Percentiles rank a stretch among this genome's conserved stretches.
Conservation (phyloP, 2,329 filamentous ascomycete species). For the Zopfia rhizophila region DNA sequence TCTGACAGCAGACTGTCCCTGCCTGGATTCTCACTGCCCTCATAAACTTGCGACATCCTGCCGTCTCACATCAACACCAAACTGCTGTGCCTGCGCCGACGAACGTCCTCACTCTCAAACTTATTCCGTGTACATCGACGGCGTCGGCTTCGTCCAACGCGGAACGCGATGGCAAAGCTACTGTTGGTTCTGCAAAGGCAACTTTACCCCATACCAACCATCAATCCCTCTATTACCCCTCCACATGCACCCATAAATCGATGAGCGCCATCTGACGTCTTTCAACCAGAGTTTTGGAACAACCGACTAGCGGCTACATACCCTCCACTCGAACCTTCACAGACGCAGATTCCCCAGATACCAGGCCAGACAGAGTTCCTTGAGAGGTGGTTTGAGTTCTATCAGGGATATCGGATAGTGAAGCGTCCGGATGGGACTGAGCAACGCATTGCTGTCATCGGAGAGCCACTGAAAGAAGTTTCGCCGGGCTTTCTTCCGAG, state of each 20-base stretch:
- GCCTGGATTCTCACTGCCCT: slow-evolving; percentile 49
- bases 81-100: slow-evolving; percentile 55
- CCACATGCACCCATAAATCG: neutral
- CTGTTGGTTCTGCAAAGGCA: slow-evolving; percentile 62
- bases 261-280: slow-evolving; percentile 18
- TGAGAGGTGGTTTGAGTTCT: slow-evolving; percentile 60
- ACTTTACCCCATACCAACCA: slow-evolving; percentile 7
- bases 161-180: slow-evolving; percentile 62
- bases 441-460: slow-evolving; percentile 56
- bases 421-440: slow-evolving; percentile 55
- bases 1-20: slow-evolving; percentile 50
- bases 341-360: slow-evolving; percentile 58
- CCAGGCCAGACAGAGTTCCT: slow-evolving; percentile 61
- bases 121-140: slow-evolving; percentile 61
- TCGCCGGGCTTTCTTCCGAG: slow-evolving; percentile 59
- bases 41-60: slow-evolving; percentile 57
- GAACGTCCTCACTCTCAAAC: slow-evolving; percentile 53
- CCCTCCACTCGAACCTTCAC: slow-evolving; percentile 51
- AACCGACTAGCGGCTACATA: slow-evolving; percentile 56
- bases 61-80: slow-evolving; percentile 51
- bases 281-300: slow-evolving; percentile 58
- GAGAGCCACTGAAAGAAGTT: slow-evolving; percentile 60
- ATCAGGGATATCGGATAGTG: slow-evolving; percentile 57
- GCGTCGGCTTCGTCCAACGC: slow-evolving; percentile 60
- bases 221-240: neutral